These are phyloP conservation scores for Orbilia ellipsospora DNA, from an alignment of 2,329 filamentous ascomycete genomes.

Conservation along the genomic window DNA sequence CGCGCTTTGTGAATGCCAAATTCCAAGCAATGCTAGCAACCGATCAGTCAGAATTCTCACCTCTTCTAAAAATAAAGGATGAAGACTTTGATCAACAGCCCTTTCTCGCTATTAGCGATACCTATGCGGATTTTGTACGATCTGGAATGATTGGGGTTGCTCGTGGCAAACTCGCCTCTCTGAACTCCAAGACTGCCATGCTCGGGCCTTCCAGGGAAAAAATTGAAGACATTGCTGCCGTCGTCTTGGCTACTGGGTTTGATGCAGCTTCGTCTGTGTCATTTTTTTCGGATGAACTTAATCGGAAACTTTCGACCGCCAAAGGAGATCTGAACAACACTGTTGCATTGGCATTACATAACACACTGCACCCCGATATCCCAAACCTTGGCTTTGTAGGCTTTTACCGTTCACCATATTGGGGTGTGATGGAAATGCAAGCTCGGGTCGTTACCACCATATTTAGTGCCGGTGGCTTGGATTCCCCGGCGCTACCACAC, in stretches of 20 bases:
- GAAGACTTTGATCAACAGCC: slow-evolving; percentile 68
- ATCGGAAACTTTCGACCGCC: slow-evolving; percentile 70
- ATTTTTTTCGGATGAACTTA: slow-evolving; percentile 71
- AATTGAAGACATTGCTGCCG: slow-evolving; percentile 71
- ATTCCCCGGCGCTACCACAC: slow-evolving; percentile 58
- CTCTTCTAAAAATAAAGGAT: slow-evolving; percentile 62
- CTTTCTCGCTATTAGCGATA: slow-evolving; percentile 76
- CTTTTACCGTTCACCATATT: slow-evolving; percentile 85
- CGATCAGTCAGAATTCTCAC: slow-evolving; percentile 68
- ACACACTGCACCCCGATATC: slow-evolving; percentile 71
- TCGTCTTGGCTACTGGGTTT: slow-evolving; percentile 82
- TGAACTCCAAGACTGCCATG: slow-evolving; percentile 62
- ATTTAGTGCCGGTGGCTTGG: slow-evolving; percentile 66
- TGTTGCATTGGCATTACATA: slow-evolving; percentile 75
- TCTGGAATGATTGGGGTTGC: slow-evolving; percentile 70
- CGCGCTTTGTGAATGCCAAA: slow-evolving; percentile 68
- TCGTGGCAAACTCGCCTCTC: slow-evolving; percentile 65
- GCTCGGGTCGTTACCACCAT: slow-evolving; percentile 73
- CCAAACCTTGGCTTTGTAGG: slow-evolving; percentile 80
- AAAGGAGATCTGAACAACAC: slow-evolving; percentile 67
- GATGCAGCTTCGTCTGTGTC: slow-evolving; percentile 72
- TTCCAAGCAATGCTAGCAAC: slow-evolving; percentile 67
- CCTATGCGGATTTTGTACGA: slow-evolving; percentile 79
- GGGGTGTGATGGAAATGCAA: slow-evolving; percentile 90
- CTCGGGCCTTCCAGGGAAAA: slow-evolving; percentile 60